Conservation (phyloP, 768 basidiomycete species). For the Solioccasus polychromus region DNA sequence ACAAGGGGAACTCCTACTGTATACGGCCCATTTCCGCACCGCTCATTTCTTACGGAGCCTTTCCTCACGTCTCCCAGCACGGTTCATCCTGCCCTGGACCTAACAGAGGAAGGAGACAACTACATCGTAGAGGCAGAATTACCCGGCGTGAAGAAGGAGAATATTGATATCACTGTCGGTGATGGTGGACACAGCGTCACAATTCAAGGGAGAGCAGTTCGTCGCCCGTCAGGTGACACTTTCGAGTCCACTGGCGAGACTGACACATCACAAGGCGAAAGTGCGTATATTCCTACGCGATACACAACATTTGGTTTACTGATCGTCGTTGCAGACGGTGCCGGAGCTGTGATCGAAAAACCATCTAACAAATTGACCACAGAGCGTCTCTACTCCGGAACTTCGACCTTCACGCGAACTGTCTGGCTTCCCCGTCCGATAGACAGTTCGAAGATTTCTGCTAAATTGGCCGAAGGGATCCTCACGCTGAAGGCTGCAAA, state of each 20-base stretch:
- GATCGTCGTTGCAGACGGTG: background rate
- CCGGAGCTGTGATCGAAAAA: conserved; percentile 16
- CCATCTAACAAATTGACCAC: conserved; percentile 48
- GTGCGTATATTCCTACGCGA: conserved; percentile 19
- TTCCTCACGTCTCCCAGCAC: conserved; percentile 38
- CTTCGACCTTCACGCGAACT: conserved; percentile 60
- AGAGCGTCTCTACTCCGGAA: conserved; percentile 59
- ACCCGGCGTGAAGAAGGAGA: conserved; percentile 76
- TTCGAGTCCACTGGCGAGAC: conserved; percentile 18
- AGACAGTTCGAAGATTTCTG: conserved; percentile 54
- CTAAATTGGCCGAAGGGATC: conserved; percentile 67
- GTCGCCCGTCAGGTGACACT: conserved; percentile 21
- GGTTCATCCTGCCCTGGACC: conserved; percentile 59
- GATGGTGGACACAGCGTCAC: conserved; percentile 69
- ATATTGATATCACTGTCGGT: conserved; percentile 66
- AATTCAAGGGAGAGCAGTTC: conserved; percentile 61
- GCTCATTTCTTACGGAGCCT: conserved; percentile 48
- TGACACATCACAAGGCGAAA: conserved; percentile 20
- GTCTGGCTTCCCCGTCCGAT: conserved; percentile 68
- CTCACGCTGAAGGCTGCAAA: conserved; percentile 62
- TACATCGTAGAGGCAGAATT: conserved; percentile 76
- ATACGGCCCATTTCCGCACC: conserved; percentile 28
- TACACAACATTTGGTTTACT: background rate
- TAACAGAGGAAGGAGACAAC: conserved; percentile 60
- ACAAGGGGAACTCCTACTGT: conserved; percentile 30